Conservation (phyloP, 2,329 filamentous ascomycete genomes). For the Aspergillus luchuensis region DNA sequence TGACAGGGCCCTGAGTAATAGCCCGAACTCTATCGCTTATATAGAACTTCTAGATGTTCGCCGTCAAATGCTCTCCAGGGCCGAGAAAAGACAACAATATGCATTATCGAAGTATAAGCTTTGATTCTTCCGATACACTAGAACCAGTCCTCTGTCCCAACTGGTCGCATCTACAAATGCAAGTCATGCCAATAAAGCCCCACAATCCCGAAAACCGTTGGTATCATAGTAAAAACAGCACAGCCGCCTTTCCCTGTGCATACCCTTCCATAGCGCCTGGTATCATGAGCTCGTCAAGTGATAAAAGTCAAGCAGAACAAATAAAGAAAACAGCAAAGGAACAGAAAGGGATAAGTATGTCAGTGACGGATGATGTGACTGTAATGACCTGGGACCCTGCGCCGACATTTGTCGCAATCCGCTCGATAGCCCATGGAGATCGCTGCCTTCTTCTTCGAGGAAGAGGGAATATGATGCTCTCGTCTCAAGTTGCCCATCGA, state of each 20-base stretch:
- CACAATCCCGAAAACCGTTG: neutral
- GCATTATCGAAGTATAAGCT: neutral
- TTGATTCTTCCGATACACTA: neutral
- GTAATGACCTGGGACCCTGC: slow-evolving; percentile 76
- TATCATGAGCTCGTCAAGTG: slow-evolving; percentile 1
- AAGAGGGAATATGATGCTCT: slow-evolving; percentile 1
- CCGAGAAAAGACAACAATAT: too few species aligned
- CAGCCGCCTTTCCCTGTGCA: neutral
- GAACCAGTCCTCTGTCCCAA: neutral
- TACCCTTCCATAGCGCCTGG: neutral
- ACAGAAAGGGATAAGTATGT: slow-evolving; percentile 7
- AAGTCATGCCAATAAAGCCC: neutral
- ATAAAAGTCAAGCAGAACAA: neutral
- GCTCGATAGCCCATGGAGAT: slow-evolving; percentile 78
- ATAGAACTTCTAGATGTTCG: too few species aligned
- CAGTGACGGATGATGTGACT: slow-evolving; percentile 67
- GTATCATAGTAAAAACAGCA: slow-evolving; percentile 1
- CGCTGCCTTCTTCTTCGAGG: slow-evolving; percentile 49
- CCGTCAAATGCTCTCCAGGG: too few species aligned
- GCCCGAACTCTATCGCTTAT: neutral
- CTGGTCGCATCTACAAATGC: neutral
- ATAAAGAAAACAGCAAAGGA: neutral
- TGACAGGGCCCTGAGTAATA: neutral
- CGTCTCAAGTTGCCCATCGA: neutral
- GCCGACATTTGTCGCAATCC: slow-evolving; percentile 76